A percentile compares a stretch with the other conserved stretches of the same genome.
Evolutionary conservation across 768 basidiomycete species (phyloP).

Genomic region (Coprinellus micaceus): DNA sequence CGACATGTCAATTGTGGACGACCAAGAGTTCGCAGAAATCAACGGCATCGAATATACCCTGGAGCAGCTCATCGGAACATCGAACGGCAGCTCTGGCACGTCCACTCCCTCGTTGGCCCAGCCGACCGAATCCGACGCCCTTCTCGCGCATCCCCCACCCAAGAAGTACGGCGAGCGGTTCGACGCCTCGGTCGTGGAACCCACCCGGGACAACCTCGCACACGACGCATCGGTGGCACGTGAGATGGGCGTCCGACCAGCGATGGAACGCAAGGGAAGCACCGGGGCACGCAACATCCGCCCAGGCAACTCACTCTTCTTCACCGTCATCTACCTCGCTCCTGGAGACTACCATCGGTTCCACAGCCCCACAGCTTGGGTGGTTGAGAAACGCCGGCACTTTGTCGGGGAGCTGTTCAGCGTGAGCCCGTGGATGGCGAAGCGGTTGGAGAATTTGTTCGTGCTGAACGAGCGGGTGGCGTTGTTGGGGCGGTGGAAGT

Average conservation of each 20-base stretch:
- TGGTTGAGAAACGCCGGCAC: conserved; percentile 92
- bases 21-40: conserved; percentile 90
- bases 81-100: conserved; percentile 12
- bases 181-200: conserved; percentile 70
- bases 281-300: conserved; percentile 46
- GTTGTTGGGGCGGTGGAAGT: conserved; percentile 87
- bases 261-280: conserved; percentile 25
- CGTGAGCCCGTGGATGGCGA: conserved; percentile 94
- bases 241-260: conserved; percentile 55
- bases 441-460: conserved; percentile 86
- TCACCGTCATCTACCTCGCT: conserved; percentile 94
- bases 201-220: conserved; percentile 50
- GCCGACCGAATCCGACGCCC: conserved; percentile 32
- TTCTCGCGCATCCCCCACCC: conserved; percentile 22
- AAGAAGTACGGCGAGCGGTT: conserved; percentile 64
- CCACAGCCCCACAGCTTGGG: conserved; percentile 95
- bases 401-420: conserved; percentile 96
- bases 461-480: conserved; percentile 98
- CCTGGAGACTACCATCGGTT: conserved; percentile 99
- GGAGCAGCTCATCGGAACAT: conserved; percentile 79
- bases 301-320: conserved; percentile 83
- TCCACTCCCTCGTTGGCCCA: conserved; percentile 17
- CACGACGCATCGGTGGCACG: conserved; percentile 71
- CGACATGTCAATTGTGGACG: conserved; percentile 66
- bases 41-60: conserved; percentile 96